Evolutionary conservation across 371 early-diverging fungal species (phyloP).

Genomic region (Rhizopus delemar): DNA sequence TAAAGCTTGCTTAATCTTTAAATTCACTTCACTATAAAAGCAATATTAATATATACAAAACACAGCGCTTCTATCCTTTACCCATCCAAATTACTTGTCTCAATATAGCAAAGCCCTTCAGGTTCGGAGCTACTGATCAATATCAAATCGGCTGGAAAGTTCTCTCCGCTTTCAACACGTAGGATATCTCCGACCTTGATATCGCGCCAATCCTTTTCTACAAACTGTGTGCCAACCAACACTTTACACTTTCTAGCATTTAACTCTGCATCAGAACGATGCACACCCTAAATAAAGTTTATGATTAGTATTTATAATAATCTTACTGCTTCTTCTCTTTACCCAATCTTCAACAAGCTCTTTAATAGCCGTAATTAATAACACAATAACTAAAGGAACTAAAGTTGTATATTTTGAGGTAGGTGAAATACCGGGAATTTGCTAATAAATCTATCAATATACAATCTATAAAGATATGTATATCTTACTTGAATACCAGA

Average conservation of each 20-base stretch:
- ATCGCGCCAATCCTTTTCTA: conserved; percentile 72
- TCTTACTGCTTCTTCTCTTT: conserved; percentile 26
- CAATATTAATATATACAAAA: background rate
- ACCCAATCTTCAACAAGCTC: conserved; percentile 95
- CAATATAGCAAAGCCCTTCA: conserved; percentile 88
- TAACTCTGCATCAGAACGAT: conserved; percentile 75
- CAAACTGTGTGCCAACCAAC: conserved; percentile 65
- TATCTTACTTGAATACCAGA: conserved; percentile 78
- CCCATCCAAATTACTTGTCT: conserved; percentile 86
- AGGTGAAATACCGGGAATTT: conserved; percentile 84
- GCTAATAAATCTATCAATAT: conserved; percentile 45
- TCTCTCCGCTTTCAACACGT: conserved; percentile 80
- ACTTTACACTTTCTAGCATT: conserved; percentile 74
- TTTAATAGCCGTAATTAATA: conserved; percentile 93
- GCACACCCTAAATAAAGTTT: conserved; percentile 65
- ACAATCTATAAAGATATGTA: conserved; percentile 15
- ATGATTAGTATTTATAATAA: background rate
- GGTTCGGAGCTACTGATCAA: conserved; percentile 86
- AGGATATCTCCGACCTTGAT: conserved; percentile 92
- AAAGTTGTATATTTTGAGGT: conserved; percentile 87
- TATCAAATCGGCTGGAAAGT: conserved; percentile 93
- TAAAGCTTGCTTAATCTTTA: conserved; percentile 82
- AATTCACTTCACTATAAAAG: conserved; percentile 73
- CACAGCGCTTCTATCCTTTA: background rate
- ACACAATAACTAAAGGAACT: conserved; percentile 89